Evolutionary conservation across 192 early-diverging fungal species (phyloP), one percentile per base, ranked within the genome.

Genomic region (Blastocladiella britannica): DNA sequence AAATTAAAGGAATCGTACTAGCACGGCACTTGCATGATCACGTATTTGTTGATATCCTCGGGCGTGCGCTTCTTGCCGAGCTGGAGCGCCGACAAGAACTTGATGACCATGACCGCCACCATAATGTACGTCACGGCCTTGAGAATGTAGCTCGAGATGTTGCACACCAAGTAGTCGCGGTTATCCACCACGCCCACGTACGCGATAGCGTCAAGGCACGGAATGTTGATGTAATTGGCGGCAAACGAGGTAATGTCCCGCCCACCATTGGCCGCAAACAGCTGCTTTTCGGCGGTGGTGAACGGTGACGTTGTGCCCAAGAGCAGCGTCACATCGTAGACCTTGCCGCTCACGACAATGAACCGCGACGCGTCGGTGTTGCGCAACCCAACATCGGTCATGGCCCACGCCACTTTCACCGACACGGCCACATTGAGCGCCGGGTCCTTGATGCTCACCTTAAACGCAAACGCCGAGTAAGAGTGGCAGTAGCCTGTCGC

Each of bases 1-100:
- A 93, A 98, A 24, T 84, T 86, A 60, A 95, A 91, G 57, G 85
- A 85, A 65, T 98, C 95, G 12, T 91, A 95, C 70, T 98, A 98
- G 74, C 93, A 96, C 9, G 93, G 91, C 20, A 96, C 86, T 63
- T 91, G 90, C 64, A 81, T 83, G 52, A 97, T 83, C 58, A 93
- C 86, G 70, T 93, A 93, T 60, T 86, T 82, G 64, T 87, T 81
- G 62, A 85, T 75, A 25, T 88, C 83, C 60, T 93, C 84, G 1
- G 87, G 86, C 57, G 72, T 75, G 66, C 85, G 81, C 56, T 69
- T 76, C 2, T 78, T 70, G 28, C 84, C 86, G 29, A 93, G 69
- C 63, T 92, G 88, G 58, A 96, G 70, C 5, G 93, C 90, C 22
- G 93, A 88, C 55, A 97, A 68, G 62, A 97, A 97, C 72, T 93